Evolutionary conservation across 164 flowering plant genomes (phyloP).

Genomic region (Macadamia integrifolia): DNA sequence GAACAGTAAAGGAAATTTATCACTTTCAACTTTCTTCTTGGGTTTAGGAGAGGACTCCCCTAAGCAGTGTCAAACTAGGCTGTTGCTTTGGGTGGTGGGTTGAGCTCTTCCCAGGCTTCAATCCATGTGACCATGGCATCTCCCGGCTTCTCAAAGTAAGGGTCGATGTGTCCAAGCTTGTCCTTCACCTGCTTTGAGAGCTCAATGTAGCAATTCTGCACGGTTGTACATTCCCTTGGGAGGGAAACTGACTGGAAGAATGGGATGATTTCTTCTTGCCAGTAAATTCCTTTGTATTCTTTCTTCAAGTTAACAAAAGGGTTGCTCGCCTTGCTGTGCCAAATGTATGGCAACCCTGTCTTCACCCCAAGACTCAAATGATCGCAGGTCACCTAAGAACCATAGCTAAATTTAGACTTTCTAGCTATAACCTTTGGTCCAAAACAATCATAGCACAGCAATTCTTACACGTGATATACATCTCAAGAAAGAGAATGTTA

Average conservation of each 20-base stretch:
- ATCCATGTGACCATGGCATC: slow-evolving; percentile 44
- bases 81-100: slow-evolving; percentile 18
- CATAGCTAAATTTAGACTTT: too few relatives aligned
- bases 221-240: slow-evolving; percentile 45
- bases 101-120: slow-evolving; percentile 32
- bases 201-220: slow-evolving; percentile 47
- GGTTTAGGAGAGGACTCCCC: too few relatives aligned
- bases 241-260: slow-evolving; percentile 38
- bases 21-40: too few relatives aligned
- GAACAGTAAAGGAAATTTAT: too few relatives aligned
- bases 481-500: too few relatives aligned
- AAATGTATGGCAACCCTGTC: slow-evolving; percentile 50
- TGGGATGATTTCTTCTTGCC: slow-evolving; percentile 59
- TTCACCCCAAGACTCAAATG: slow-evolving; percentile 45
- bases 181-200: slow-evolving; percentile 44
- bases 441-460: too few relatives aligned
- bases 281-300: slow-evolving; percentile 54
- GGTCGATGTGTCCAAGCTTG: slow-evolving; percentile 37
- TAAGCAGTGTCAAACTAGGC: too few relatives aligned
- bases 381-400: slow-evolving; percentile 42
- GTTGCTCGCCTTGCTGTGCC: slow-evolving; percentile 56
- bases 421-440: too few relatives aligned
- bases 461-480: too few relatives aligned
- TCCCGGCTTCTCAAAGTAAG: slow-evolving; percentile 40
- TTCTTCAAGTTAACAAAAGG: slow-evolving; percentile 56